phyloP scores from a whole-genome alignment of 2,329 filamentous ascomycete species.

The Nemania serpens region DNA sequence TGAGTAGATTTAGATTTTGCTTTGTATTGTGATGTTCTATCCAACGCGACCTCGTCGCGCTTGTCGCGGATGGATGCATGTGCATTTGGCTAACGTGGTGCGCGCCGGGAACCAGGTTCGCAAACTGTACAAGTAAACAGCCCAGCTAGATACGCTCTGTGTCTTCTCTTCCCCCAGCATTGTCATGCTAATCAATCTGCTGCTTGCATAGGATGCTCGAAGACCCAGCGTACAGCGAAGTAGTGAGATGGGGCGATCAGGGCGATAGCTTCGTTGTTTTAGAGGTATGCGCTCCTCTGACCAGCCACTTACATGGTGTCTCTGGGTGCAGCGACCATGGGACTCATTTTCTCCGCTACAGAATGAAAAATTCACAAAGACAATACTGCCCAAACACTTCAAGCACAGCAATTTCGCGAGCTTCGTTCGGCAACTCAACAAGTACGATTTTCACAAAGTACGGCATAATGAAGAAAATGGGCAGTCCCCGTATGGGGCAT shows the following conservation, averaged over 20 bases:
- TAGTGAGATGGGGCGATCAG: constrained; percentile 94
- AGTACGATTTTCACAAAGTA: constrained; percentile 87
- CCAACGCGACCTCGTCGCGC: constrained; percentile 29
- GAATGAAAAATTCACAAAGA: constrained; percentile 92
- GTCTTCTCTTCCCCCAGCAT: background rate
- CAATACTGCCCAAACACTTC: constrained; percentile 81
- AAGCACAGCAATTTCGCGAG: constrained; percentile 84
- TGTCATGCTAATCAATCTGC: constrained; percentile 40
- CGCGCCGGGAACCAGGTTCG: constrained; percentile 68
- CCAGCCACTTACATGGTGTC: background rate
- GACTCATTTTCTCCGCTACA: constrained; percentile 46
- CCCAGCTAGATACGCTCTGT: constrained; percentile 28
- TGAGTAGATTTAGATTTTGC: constrained; percentile 55
- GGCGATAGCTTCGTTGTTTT: constrained; percentile 96
- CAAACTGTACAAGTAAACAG: constrained; percentile 90
- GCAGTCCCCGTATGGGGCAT: constrained; percentile 78
- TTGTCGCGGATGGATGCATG: constrained; percentile 33
- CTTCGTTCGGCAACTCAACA: constrained; percentile 78
- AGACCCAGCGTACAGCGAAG: constrained; percentile 87
- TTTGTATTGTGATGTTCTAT: constrained; percentile 11
- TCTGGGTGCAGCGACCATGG: constrained; percentile 1
- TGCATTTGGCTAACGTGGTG: constrained; percentile 38
- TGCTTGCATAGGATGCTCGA: constrained; percentile 79
- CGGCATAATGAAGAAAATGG: constrained; percentile 86
- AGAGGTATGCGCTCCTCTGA: constrained; percentile 68